A percentile compares a stretch with the other conserved stretches of the same genome.
These are phyloP conservation scores for Penstemon eatonii DNA, from an alignment of 257 asterid species.

Conservation along the genomic window DNA sequence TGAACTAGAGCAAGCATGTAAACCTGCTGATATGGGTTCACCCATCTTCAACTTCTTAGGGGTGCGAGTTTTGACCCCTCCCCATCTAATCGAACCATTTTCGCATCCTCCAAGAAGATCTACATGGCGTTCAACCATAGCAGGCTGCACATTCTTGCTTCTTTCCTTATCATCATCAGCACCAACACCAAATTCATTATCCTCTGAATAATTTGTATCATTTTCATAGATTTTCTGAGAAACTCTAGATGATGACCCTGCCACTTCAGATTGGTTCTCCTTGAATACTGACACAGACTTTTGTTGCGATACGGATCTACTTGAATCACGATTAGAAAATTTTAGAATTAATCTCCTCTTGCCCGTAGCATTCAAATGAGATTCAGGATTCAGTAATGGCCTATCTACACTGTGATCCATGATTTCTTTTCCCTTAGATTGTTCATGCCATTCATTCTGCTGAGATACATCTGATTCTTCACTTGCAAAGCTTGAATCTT, in stretches of 20 bases:
- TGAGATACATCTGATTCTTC: conserved; percentile 75
- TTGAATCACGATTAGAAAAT: conserved; percentile 73
- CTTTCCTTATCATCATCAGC: conserved; percentile 43
- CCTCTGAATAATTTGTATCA: conserved; percentile 27
- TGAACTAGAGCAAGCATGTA: conserved; percentile 43
- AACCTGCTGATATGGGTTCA: conserved; percentile 46
- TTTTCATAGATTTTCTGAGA: conserved; percentile 36
- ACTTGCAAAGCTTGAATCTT: conserved; percentile 63
- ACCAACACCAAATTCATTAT: conserved; percentile 32
- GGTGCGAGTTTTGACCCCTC: conserved; percentile 83
- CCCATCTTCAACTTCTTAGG: conserved; percentile 71
- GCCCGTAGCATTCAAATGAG: conserved; percentile 45
- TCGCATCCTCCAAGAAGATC: conserved; percentile 78
- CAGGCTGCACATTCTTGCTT: conserved; percentile 36
- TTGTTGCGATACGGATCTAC: conserved; percentile 41
- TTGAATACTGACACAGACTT: conserved; percentile 32
- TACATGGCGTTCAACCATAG: conserved; percentile 37
- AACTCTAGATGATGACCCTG: conserved; percentile 53
- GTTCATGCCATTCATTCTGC: conserved; percentile 48
- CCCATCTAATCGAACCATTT: conserved; percentile 75
- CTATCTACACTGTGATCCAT: conserved; percentile 48
- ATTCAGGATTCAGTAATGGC: conserved; percentile 44
- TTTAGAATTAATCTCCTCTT: conserved; percentile 77
- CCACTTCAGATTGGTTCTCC: conserved; percentile 40
- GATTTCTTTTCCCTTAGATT: conserved; percentile 73